These are phyloP conservation scores for Stereocaulon alpinum DNA, from an alignment of 495 filamentous ascomycete genomes.

Conservation along the genomic window DNA sequence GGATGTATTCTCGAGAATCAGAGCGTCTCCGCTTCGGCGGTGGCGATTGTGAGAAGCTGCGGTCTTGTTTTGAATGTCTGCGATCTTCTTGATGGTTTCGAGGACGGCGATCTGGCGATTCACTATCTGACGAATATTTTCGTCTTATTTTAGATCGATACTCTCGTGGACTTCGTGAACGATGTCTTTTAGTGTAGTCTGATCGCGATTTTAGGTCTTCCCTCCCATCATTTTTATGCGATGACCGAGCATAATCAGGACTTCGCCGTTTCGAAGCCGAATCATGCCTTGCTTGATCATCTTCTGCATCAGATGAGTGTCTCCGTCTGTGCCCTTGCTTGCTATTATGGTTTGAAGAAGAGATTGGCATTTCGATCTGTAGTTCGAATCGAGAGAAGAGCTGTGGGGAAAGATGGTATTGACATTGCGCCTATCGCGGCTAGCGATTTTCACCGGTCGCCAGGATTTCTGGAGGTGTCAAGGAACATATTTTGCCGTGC, in stretches of 20 bases:
- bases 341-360: not conserved
- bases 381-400: no score
- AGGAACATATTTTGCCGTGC: no score
- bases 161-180: conserved; percentile 1
- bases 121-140: conserved; percentile 7
- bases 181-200: not conserved
- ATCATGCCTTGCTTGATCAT: not conserved
- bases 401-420: not conserved
- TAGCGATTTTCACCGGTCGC: no score
- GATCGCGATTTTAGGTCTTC: not conserved
- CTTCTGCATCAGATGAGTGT: not conserved
- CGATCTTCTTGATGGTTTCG: conserved; percentile 21
- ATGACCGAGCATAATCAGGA: not conserved
- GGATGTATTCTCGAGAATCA: not conserved
- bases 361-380: not conserved
- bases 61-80: conserved; percentile 25
- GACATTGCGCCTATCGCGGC: no score
- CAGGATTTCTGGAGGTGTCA: no score
- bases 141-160: not conserved
- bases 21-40: conserved; percentile 7
- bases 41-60: conserved; percentile 21
- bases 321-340: not conserved
- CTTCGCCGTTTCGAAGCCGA: not conserved
- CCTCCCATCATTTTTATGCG: not conserved
- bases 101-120: conserved; percentile 20